A percentile compares a stretch with the other conserved stretches of the same genome.
These are phyloP conservation scores for Podospora anserina DNA, from an alignment of 495 filamentous ascomycete species.

Conservation along the genomic window DNA sequence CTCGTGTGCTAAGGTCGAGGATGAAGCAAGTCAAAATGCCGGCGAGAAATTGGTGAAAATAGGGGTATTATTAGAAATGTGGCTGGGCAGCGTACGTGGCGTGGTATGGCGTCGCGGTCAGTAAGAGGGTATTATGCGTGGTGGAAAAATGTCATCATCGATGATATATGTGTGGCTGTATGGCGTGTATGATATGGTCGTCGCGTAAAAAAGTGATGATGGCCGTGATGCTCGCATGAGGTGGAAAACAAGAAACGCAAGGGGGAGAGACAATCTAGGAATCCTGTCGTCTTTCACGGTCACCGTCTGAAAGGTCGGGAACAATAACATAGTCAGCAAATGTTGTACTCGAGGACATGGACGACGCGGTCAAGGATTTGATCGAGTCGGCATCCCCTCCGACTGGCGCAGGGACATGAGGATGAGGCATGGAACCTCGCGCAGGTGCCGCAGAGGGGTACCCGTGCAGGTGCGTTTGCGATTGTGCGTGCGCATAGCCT, in stretches of 20 bases:
- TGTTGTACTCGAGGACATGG: slow-evolving; percentile 29
- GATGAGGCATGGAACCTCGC: neutral
- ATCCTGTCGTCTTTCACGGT: slow-evolving; percentile 32
- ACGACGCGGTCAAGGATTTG: slow-evolving; percentile 28
- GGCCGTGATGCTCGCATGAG: neutral
- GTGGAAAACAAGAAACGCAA: neutral
- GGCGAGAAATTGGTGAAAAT: neutral
- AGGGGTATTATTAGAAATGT: neutral
- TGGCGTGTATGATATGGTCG: neutral
- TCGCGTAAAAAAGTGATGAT: neutral
- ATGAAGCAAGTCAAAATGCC: neutral
- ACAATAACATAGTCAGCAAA: slow-evolving; percentile 39
- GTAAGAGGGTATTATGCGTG: neutral
- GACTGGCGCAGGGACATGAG: slow-evolving; percentile 9
- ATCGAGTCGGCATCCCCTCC: slow-evolving; percentile 24
- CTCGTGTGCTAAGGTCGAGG: neutral
- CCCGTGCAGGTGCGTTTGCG: slow-evolving; percentile 1
- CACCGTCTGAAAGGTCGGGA: slow-evolving; percentile 34
- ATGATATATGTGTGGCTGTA: neutral
- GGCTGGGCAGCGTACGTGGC: neutral
- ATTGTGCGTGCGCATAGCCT: slow-evolving; percentile 9
- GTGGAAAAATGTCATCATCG: neutral
- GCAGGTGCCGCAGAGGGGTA: slow-evolving; percentile 5
- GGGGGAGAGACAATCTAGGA: slow-evolving; percentile 17
- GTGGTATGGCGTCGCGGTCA: neutral